Conservation (phyloP, 202 grass and related monocot species). For the Carex arenaria region DNA sequence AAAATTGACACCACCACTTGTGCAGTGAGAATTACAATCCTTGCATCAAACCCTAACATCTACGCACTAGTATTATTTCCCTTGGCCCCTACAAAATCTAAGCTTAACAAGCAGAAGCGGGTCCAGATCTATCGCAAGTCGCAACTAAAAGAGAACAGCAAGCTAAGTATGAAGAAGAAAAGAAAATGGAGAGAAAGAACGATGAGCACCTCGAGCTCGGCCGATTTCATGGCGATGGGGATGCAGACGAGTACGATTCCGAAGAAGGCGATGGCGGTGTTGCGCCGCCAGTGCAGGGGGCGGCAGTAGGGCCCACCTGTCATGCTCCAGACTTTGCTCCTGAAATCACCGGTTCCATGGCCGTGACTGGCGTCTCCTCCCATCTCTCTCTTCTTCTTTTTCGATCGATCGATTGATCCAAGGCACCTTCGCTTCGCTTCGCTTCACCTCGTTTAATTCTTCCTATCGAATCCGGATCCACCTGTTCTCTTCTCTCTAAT, state of each 20-base stretch:
- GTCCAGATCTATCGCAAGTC: slow-evolving; percentile 22
- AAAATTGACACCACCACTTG: neutral
- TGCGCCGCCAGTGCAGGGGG: slow-evolving; percentile 92
- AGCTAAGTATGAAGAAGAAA: neutral
- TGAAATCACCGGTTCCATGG: slow-evolving; percentile 52
- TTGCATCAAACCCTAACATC: neutral
- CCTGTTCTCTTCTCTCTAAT: neutral
- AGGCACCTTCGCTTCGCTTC: neutral
- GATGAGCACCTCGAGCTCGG: slow-evolving; percentile 70
- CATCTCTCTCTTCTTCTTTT: slow-evolving; percentile 23
- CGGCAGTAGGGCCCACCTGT: slow-evolving; percentile 95
- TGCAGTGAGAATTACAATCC: neutral
- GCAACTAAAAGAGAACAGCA: neutral
- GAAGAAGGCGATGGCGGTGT: slow-evolving; percentile 93
- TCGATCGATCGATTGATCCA: slow-evolving; percentile 5
- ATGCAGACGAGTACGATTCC: slow-evolving; percentile 90
- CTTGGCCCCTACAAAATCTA: neutral
- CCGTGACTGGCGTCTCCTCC: slow-evolving; percentile 34
- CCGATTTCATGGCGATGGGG: slow-evolving; percentile 93
- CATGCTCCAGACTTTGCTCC: slow-evolving; percentile 97
- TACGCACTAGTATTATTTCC: no score
- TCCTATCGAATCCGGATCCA: neutral
- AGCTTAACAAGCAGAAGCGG: neutral
- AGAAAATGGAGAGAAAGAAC: neutral
- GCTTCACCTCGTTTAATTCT: no score